phyloP scores from a whole-genome alignment of 257 asterid species.

The Solanum sparsipilum region DNA sequence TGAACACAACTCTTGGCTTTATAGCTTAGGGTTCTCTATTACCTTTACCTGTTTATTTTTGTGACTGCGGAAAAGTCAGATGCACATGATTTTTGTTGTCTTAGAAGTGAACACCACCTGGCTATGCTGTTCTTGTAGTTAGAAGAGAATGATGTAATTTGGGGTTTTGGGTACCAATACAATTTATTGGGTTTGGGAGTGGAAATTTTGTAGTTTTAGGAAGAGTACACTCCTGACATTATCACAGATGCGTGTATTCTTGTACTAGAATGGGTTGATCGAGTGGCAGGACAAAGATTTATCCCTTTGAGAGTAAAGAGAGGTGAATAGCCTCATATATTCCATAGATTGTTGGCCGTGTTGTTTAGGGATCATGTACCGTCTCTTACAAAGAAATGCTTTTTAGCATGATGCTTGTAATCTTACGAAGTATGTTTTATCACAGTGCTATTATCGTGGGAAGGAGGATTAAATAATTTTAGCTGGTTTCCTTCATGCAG shows the following conservation, averaged over 20 bases:
- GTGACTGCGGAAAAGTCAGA: neutral
- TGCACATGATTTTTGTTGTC: neutral
- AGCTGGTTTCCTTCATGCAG: neutral
- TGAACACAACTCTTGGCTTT: neutral
- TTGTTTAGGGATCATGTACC: neutral
- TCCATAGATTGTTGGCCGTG: neutral
- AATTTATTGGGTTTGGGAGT: neutral
- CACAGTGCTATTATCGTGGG: neutral
- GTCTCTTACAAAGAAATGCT: neutral
- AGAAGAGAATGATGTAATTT: neutral
- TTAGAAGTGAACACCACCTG: neutral
- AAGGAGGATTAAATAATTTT: neutral
- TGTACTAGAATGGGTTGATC: neutral
- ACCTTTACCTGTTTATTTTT: neutral
- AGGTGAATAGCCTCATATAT: neutral
- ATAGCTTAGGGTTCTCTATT: neutral
- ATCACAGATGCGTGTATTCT: neutral
- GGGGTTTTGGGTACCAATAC: neutral
- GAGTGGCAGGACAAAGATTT: neutral
- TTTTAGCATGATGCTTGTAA: neutral
- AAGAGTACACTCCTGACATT: neutral
- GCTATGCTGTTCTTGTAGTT: neutral
- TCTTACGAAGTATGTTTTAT: neutral
- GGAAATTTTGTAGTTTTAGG: neutral
- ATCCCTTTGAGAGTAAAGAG: neutral